Percentiles rank a stretch among this genome's conserved stretches.
Conservation (phyloP, 2,329 filamentous ascomycete species). For the Dactylellina sp. region DNA sequence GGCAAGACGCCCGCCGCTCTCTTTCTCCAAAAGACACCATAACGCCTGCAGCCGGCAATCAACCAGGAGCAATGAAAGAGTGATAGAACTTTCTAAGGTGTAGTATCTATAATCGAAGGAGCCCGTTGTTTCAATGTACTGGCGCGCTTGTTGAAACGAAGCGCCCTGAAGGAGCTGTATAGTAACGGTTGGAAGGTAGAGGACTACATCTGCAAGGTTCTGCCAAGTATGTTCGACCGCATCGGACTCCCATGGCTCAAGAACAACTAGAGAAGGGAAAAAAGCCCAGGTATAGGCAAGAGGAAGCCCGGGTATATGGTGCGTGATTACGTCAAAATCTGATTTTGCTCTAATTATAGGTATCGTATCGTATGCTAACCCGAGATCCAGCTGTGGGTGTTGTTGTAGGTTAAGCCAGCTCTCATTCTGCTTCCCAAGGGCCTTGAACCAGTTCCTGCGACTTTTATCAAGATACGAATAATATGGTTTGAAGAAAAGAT, state of each 20-base stretch:
- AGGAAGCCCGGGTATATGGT: neutral
- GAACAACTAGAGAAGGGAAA: neutral
- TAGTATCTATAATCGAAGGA: constrained; percentile 3
- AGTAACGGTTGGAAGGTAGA: neutral
- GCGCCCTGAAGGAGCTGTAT: neutral
- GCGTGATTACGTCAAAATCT: neutral
- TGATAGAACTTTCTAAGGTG: constrained; percentile 6
- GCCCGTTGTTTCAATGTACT: neutral
- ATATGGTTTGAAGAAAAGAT: constrained; percentile 15
- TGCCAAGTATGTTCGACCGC: neutral
- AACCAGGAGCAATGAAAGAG: neutral
- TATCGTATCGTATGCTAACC: neutral
- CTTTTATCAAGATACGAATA: neutral
- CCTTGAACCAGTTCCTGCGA: neutral
- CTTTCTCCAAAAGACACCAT: constrained; percentile 4
- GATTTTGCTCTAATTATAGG: neutral
- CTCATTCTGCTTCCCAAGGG: neutral
- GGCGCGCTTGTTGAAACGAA: neutral
- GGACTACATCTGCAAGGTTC: neutral
- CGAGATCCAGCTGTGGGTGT: constrained; percentile 1
- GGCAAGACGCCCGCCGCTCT: neutral
- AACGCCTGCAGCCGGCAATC: constrained; percentile 21
- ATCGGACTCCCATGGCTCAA: constrained; percentile 15
- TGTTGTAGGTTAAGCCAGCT: neutral
- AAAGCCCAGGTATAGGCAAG: constrained; percentile 18